Evolutionary conservation across 257 asterid species (phyloP), one percentile per base, ranked within the genome.

Genomic region (Sherardia arvensis): DNA sequence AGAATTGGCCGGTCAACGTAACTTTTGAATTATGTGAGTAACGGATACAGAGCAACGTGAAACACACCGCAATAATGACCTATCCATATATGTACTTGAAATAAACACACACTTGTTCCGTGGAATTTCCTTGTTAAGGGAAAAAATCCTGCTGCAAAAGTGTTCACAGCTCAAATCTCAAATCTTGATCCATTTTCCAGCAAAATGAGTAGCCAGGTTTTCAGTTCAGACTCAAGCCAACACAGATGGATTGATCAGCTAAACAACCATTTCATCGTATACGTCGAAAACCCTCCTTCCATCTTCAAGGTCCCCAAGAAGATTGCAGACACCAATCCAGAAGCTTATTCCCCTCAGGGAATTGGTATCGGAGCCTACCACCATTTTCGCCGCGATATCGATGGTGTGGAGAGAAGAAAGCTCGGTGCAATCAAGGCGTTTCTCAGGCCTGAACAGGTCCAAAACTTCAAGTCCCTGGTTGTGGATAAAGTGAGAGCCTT

Each of bases 341-440:
- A 73, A 64, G 80, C 79, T 26, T 83, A 79, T 48, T 54, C 70
- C 26, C 85, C 85, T 40, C 79, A 53, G 34, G 29, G n/a, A 4
- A 32, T 77, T 0, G 81, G 81, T 23, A 51, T 82, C 21, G 85
- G 83, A 14, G 76, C 83, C 2, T 78, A 75, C 68, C 83, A 82
- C 73, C 76, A 75, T 72, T 73, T 77, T 18, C 61, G 61, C 0
- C 59, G 8, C 7, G 59, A 54, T 54, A 32, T 54, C 27, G 33
- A 22, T 61, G 23, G 43, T 11, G 55, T 61, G 66, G 73, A 76
- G 61, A 20, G 36, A 28, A 64, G 57, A 0, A 82, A 82, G 59
- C 60, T 79, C 5, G 78, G 67, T 3, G 78, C 73, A 1, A 62
- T 73, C 38, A 71, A 61, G 17, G 36, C 49, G 2, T 57, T 60